These are phyloP conservation scores for Limonium bicolor DNA, from an alignment of 148 eudicot genomes.

Conservation along the genomic window DNA sequence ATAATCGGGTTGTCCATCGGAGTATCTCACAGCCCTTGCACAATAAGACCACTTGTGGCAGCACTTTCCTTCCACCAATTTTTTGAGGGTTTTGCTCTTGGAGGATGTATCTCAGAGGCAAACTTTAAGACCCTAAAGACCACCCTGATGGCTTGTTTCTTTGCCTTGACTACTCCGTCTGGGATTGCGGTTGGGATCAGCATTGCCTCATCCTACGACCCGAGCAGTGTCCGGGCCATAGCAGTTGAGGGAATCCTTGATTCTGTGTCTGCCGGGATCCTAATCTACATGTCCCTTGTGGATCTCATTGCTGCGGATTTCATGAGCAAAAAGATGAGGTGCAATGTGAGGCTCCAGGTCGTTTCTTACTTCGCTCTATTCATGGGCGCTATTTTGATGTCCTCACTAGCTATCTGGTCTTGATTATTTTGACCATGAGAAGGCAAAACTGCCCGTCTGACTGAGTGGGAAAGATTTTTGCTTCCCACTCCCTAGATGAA, in stretches of 20 bases:
- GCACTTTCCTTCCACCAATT: slow-evolving; percentile 38
- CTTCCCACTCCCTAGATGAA: no score
- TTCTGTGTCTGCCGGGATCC: slow-evolving; percentile 81
- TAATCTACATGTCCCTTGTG: slow-evolving; percentile 88
- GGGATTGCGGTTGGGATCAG: slow-evolving; percentile 68
- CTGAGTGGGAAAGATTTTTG: no score
- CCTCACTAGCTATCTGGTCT: slow-evolving; percentile 77
- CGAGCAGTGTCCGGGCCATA: slow-evolving; percentile 58
- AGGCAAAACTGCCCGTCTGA: no score
- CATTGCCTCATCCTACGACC: slow-evolving; percentile 53
- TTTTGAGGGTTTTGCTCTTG: slow-evolving; percentile 41
- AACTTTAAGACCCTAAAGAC: slow-evolving; percentile 36
- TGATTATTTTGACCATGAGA: no score
- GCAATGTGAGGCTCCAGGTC: slow-evolving; percentile 61
- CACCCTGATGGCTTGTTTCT: slow-evolving; percentile 74
- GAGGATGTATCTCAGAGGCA: slow-evolving; percentile 80
- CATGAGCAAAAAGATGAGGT: slow-evolving; percentile 89
- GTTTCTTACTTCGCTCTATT: slow-evolving; percentile 68
- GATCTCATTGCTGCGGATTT: slow-evolving; percentile 98
- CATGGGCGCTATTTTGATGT: slow-evolving; percentile 76
- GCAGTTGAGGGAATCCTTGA: slow-evolving; percentile 70
- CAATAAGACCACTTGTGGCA: slow-evolving; percentile 25
- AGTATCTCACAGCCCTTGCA: slow-evolving; percentile 36
- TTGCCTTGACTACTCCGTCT: slow-evolving; percentile 67
- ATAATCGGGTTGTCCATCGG: slow-evolving; percentile 36